These are phyloP conservation scores for Salix brachista DNA, from an alignment of 345 rosid species.

Conservation along the genomic window DNA sequence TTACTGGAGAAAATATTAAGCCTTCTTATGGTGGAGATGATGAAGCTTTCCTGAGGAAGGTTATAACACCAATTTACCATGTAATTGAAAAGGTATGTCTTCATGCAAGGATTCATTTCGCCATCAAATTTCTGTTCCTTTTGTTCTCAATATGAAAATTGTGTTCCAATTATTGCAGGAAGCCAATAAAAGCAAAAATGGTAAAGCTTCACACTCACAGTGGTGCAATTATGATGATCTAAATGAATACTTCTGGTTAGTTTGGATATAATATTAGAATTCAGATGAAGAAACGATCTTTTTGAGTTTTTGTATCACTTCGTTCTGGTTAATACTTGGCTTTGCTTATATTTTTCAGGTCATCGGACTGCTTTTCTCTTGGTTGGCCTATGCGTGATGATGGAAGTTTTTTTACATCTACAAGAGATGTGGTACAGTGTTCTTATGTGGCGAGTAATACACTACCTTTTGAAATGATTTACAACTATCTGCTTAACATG, in stretches of 20 bases:
- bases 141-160: conserved; percentile 22
- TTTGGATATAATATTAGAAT: conserved; percentile 22
- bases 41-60: conserved; percentile 88
- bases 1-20: conserved; percentile 93
- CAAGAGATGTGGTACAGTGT: conserved; percentile 47
- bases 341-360: conserved; percentile 43
- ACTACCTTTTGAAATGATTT: conserved; percentile 10
- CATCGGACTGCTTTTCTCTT: conserved; percentile 92
- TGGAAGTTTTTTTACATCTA: conserved; percentile 87
- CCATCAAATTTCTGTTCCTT: conserved; percentile 11
- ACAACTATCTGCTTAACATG: conserved; percentile 13
- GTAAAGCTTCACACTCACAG: conserved; percentile 72
- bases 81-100: conserved; percentile 67
- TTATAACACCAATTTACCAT: conserved; percentile 81
- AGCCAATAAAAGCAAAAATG: conserved; percentile 67
- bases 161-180: conserved; percentile 49
- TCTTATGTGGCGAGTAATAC: conserved; percentile 14
- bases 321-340: conserved; percentile 12
- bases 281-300: conserved; percentile 6
- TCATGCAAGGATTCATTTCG: background rate
- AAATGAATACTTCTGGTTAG: conserved; percentile 93
- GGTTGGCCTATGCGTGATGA: conserved; percentile 99
- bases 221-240: conserved; percentile 99
- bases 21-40: conserved; percentile 99
- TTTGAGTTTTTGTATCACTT: background rate